Evolutionary conservation across 257 asterid species (phyloP), one percentile per base, ranked within the genome.

Genomic region (Marsdenia floribunda): DNA sequence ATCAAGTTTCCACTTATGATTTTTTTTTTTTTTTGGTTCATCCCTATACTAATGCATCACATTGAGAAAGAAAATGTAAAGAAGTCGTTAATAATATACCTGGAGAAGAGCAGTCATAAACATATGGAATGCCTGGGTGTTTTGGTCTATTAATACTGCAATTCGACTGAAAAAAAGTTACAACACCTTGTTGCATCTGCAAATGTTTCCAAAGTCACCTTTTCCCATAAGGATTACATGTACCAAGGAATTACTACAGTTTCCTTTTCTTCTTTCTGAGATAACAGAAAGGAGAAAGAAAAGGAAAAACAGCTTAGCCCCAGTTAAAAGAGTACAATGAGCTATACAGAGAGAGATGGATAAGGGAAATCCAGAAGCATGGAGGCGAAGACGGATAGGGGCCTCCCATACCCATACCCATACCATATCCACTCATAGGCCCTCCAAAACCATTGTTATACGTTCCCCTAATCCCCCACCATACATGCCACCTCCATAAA

Each of bases 381-480:
- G 99, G 99, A 42, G 99, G 99, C 73, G 95, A 82, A 75, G 97
- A 38, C 69, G 98, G 96, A 46, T 38, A 80, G 50, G 96, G 95
- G 44, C 86, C 93, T 19, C n/a, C n/a, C n/a, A n/a, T n/a, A n/a
- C 93, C 97, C 96, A 87, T 88, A 0, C 82, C 87, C 77, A 77
- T 75, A 7, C 82, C 78, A 42, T 72, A 71, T 50, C 80, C 75
- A 26, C 84, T 75, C 83, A 80, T 77, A 9, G 61, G 54, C 37
- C 96, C 90, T 29, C 98, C 98, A 52, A 76, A 47, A 37, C 97
- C 93, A 75, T 90, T 80, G 78, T 79, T 77, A 9, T 66, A 63
- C 29, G 94, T 90, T 19, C 98, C 98, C n/a, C n/a, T n/a, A n/a
- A n/a, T n/a, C n/a, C n/a, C 37, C 96, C 96, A 37, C 96, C 90